Evolutionary conservation across 2,329 filamentous ascomycete genomes (phyloP).

Genomic region (Diaporthe sp.): DNA sequence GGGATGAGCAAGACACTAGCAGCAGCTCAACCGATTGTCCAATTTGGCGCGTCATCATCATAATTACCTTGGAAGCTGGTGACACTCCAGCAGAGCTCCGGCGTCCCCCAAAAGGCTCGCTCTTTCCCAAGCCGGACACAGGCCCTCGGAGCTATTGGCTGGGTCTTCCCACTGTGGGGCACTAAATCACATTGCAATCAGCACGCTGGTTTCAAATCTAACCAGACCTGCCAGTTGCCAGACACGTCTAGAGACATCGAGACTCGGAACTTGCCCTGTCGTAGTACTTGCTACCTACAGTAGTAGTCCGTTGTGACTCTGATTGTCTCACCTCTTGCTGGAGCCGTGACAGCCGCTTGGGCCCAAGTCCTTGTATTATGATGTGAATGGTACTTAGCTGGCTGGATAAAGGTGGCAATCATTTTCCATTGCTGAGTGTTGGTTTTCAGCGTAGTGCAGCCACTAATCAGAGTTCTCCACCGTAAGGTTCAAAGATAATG

Average conservation of each 20-base stretch:
- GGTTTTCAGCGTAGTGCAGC: conserved; percentile 1
- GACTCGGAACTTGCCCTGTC: neutral
- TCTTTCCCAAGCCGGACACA: conserved; percentile 20
- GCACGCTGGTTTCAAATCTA: conserved; percentile 24
- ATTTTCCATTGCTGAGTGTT: neutral
- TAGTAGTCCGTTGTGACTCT: conserved; percentile 7
- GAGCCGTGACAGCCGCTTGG: neutral
- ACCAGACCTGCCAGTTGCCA: neutral
- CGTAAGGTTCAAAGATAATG: neutral
- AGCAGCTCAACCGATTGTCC: neutral
- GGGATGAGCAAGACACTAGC: neutral
- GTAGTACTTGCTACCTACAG: neutral
- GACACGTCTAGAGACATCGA: conserved; percentile 8
- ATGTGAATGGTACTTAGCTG: neutral
- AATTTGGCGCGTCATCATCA: conserved; percentile 3
- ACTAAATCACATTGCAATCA: conserved; percentile 28
- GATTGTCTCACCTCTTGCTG: conserved; percentile 1
- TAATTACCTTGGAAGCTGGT: neutral
- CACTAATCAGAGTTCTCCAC: conserved; percentile 1
- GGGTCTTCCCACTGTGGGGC: conserved; percentile 16
- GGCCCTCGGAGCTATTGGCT: conserved; percentile 6
- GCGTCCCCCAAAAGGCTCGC: neutral
- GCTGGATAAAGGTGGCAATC: neutral
- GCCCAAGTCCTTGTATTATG: neutral
- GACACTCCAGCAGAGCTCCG: conserved; percentile 6